Evolutionary conservation across 345 rosid genomes (phyloP).

Genomic region (Melastoma malabathricum): DNA sequence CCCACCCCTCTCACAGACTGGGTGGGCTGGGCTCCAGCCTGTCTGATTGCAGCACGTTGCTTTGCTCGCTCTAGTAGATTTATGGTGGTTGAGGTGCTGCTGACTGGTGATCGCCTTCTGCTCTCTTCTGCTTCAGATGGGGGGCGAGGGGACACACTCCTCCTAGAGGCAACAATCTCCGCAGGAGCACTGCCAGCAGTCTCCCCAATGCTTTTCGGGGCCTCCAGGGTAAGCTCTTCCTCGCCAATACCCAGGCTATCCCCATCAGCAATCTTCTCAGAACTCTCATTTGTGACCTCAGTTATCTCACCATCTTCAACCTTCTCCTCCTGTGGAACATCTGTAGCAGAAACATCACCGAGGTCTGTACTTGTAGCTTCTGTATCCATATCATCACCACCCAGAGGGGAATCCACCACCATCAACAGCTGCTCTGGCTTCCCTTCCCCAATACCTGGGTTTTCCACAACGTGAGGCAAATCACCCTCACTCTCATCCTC

Average conservation of each 20-base stretch:
- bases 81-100: constrained; percentile 29
- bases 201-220: constrained; percentile 11
- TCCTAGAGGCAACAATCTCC: constrained; percentile 14
- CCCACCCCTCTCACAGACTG: constrained; percentile 25
- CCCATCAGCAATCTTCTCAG: constrained; percentile 38
- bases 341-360: constrained; percentile 29
- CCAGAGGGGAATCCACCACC: constrained; percentile 48
- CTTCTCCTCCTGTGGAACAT: constrained; percentile 39
- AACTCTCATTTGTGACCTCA: constrained; percentile 36
- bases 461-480: constrained; percentile 21
- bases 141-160: constrained; percentile 15
- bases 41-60: constrained; percentile 40
- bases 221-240: constrained; percentile 14
- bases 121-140: constrained; percentile 29
- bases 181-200: neutral
- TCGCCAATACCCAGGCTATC: constrained; percentile 26
- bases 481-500: constrained; percentile 47
- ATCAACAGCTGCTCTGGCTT: constrained; percentile 31
- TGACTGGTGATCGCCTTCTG: constrained; percentile 32
- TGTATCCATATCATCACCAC: constrained; percentile 34
- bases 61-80: constrained; percentile 44
- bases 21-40: constrained; percentile 27
- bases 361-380: constrained; percentile 21
- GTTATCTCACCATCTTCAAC: constrained; percentile 44
- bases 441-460: constrained; percentile 44